phyloP scores from a whole-genome alignment of 2,329 filamentous ascomycete genomes.

The Cladophialophora psammophila region DNA sequence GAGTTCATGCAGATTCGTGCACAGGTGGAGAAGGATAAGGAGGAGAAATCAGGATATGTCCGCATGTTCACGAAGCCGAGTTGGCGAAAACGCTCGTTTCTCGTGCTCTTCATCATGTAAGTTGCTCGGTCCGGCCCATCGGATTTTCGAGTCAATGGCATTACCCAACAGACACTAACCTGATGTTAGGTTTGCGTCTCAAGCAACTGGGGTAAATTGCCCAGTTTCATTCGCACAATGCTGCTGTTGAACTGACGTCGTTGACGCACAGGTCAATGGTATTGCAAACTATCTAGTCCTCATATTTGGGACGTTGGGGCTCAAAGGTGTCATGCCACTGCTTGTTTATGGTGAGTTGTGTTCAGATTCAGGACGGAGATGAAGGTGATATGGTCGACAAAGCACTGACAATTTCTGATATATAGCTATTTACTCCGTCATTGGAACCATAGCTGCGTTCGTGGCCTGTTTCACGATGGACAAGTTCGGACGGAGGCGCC shows the following conservation, averaged over 20 bases:
- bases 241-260: background rate
- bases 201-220: conserved; percentile 44
- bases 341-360: conserved; percentile 47
- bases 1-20: conserved; percentile 29
- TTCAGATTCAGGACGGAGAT: background rate
- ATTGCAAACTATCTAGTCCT: conserved; percentile 52
- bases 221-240: background rate
- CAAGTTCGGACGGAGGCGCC: conserved; percentile 47
- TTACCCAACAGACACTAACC: background rate
- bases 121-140: conserved; percentile 38
- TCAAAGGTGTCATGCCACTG: conserved; percentile 50
- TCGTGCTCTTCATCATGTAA: conserved; percentile 31
- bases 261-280: conserved; percentile 31
- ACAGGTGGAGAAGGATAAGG: conserved; percentile 31
- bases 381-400: background rate
- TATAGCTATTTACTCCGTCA: conserved; percentile 22
- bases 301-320: conserved; percentile 48
- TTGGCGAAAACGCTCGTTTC: conserved; percentile 27
- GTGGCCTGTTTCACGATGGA: conserved; percentile 59
- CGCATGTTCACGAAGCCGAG: conserved; percentile 30
- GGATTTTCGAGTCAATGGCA: background rate
- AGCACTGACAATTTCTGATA: background rate
- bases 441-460: conserved; percentile 63
- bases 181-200: conserved; percentile 33
- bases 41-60: conserved; percentile 24